Percentiles rank a stretch among this genome's conserved stretches.
Conservation (phyloP, 169 alveolate genomes). For the Plasmodium malariae region DNA sequence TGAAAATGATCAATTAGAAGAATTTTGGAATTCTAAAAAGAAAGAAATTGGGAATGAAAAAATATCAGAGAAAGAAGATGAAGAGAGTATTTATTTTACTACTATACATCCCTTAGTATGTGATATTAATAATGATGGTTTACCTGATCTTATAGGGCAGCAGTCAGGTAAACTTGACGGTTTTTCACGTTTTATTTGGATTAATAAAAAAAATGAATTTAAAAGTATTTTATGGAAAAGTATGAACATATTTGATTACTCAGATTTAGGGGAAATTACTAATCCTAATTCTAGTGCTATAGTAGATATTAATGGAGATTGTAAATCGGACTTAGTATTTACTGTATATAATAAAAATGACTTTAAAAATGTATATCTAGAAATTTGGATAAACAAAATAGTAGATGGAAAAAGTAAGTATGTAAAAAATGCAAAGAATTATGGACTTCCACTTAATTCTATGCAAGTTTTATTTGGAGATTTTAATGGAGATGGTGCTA, state of each 20-base stretch:
- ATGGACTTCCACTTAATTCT: slow-evolving; percentile 79
- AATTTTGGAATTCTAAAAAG: slow-evolving; percentile 48
- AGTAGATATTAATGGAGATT: slow-evolving; percentile 90
- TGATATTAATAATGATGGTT: slow-evolving; percentile 90
- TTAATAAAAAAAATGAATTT: slow-evolving; percentile 71
- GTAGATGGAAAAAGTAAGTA: slow-evolving; percentile 64
- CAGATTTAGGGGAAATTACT: slow-evolving; percentile 77
- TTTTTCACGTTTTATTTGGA: slow-evolving; percentile 82
- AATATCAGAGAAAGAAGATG: slow-evolving; percentile 13
- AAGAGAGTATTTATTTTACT: slow-evolving; percentile 72
- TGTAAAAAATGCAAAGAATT: slow-evolving; percentile 36
- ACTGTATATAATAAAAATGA: slow-evolving; percentile 77
- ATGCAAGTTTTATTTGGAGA: slow-evolving; percentile 86
- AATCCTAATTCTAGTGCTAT: slow-evolving; percentile 89
- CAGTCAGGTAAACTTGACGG: slow-evolving; percentile 49
- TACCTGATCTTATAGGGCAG: slow-evolving; percentile 84
- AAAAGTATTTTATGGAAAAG: slow-evolving; percentile 76
- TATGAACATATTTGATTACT: slow-evolving; percentile 70
- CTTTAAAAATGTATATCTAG: slow-evolving; percentile 20
- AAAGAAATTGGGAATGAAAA: slow-evolving; percentile 44
- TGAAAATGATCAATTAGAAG: slow-evolving; percentile 72
- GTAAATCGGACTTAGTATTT: slow-evolving; percentile 89
- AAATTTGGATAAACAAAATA: slow-evolving; percentile 78
- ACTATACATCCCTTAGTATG: slow-evolving; percentile 86
- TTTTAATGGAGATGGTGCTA: slow-evolving; percentile 89